These are phyloP conservation scores for Westerdykella ornata DNA, from an alignment of 2,329 filamentous ascomycete genomes.

Conservation along the genomic window DNA sequence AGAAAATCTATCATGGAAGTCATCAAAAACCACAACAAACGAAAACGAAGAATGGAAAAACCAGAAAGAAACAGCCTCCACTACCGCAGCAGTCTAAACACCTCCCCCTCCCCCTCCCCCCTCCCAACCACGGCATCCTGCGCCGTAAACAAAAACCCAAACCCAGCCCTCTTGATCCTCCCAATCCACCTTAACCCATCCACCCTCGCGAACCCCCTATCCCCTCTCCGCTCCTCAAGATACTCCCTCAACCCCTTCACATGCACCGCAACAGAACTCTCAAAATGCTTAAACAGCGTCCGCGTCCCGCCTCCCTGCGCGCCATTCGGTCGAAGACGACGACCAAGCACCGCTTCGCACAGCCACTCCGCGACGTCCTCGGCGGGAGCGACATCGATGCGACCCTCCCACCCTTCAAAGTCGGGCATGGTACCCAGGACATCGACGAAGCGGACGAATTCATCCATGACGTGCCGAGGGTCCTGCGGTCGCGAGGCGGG, in stretches of 20 bases:
- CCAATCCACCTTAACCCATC: constrained; percentile 5
- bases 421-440: constrained; percentile 1
- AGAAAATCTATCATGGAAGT: no score
- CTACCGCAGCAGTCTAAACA: no score
- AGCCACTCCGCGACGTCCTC: constrained; percentile 2
- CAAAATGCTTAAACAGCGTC: constrained; percentile 1
- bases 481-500: constrained; percentile 1
- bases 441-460: constrained; percentile 1
- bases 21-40: no score
- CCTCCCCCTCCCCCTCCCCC: no score
- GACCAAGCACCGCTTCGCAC: not conserved
- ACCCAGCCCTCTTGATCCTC: constrained; percentile 2
- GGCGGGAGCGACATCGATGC: constrained; percentile 3
- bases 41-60: no score
- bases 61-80: no score
- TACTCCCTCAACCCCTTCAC: constrained; percentile 1
- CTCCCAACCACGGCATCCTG: constrained; percentile 2
- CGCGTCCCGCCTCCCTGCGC: no score
- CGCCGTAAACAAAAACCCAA: constrained; percentile 3
- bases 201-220: not conserved
- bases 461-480: not conserved
- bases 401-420: constrained; percentile 4
- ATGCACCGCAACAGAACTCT: constrained; percentile 1
- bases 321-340: not conserved
- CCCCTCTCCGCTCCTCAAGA: constrained; percentile 1